phyloP scores from a whole-genome alignment of 441 rosid genomes.

The Jatropha multifida region DNA sequence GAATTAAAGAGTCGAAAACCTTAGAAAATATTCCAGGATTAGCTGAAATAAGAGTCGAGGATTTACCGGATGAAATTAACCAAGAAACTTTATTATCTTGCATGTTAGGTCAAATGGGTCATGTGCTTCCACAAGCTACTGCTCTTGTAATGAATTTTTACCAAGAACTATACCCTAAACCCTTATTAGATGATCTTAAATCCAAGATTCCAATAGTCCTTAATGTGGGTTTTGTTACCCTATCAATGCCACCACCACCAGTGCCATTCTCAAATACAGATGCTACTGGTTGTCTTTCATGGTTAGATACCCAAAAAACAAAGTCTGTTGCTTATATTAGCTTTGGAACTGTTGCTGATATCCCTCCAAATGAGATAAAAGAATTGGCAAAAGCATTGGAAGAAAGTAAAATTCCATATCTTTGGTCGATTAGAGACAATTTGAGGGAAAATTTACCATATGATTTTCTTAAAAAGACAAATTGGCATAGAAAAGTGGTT shows the following conservation, averaged over 20 bases:
- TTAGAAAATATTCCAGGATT: slow-evolving; percentile 29
- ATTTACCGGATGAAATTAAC: slow-evolving; percentile 32
- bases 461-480: slow-evolving; percentile 44
- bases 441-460: slow-evolving; percentile 29
- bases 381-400: slow-evolving; percentile 56
- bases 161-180: slow-evolving; percentile 27
- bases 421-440: slow-evolving; percentile 54
- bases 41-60: slow-evolving; percentile 20
- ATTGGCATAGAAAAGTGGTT: slow-evolving; percentile 40
- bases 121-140: slow-evolving; percentile 25
- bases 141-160: slow-evolving; percentile 29
- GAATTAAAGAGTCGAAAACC: slow-evolving; percentile 9
- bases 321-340: slow-evolving; percentile 50
- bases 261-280: slow-evolving; percentile 3
- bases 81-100: slow-evolving; percentile 22
- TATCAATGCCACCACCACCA: slow-evolving; percentile 12
- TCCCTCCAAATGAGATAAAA: slow-evolving; percentile 41
- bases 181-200: slow-evolving; percentile 28
- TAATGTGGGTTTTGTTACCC: slow-evolving; percentile 32
- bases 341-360: slow-evolving; percentile 49
- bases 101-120: slow-evolving; percentile 24
- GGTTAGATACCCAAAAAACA: slow-evolving; percentile 42
- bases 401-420: slow-evolving; percentile 36
- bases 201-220: slow-evolving; percentile 25
- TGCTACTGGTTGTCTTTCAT: slow-evolving; percentile 37